These are phyloP conservation scores for Vitis cinerea DNA, from an alignment of 164 flowering plant genomes.

Conservation along the genomic window DNA sequence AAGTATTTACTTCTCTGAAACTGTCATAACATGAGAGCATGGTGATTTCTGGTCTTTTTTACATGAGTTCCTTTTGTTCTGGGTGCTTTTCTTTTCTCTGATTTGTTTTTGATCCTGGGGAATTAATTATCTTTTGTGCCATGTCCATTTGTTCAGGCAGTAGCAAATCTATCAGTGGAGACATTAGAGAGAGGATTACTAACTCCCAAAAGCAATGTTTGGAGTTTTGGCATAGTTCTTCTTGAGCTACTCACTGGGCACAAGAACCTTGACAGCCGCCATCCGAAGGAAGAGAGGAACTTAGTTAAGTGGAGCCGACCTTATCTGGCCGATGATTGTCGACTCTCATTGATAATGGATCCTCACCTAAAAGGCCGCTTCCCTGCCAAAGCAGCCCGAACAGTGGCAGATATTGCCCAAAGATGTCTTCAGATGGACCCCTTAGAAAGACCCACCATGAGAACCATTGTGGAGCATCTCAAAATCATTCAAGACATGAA, in stretches of 20 bases:
- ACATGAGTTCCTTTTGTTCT: neutral
- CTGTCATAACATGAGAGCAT: neutral
- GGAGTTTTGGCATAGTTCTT: conserved; percentile 89
- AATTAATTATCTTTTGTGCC: neutral
- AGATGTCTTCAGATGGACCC: conserved; percentile 88
- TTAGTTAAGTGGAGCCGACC: conserved; percentile 88
- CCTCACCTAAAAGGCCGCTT: conserved; percentile 86
- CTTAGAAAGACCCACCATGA: conserved; percentile 88
- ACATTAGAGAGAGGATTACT: conserved; percentile 81
- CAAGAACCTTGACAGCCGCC: conserved; percentile 66
- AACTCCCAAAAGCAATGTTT: conserved; percentile 96
- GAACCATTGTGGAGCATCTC: conserved; percentile 70
- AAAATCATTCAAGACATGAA: conserved; percentile 80
- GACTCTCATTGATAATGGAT: conserved; percentile 86
- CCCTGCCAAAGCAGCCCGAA: conserved; percentile 72
- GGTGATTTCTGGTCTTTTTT: neutral
- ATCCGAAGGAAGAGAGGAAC: conserved; percentile 84
- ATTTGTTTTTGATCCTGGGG: too few species aligned
- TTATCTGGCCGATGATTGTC: conserved; percentile 73
- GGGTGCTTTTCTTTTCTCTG: neutral
- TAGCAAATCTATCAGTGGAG: conserved; percentile 78
- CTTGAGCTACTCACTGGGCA: conserved; percentile 91
- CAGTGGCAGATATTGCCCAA: conserved; percentile 77
- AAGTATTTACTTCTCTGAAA: neutral
- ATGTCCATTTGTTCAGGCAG: conserved; percentile 42